Percentiles rank a stretch among this genome's conserved stretches.
phyloP scores from a whole-genome alignment of 306 rosid genomes.

The Castanospermum australe region DNA sequence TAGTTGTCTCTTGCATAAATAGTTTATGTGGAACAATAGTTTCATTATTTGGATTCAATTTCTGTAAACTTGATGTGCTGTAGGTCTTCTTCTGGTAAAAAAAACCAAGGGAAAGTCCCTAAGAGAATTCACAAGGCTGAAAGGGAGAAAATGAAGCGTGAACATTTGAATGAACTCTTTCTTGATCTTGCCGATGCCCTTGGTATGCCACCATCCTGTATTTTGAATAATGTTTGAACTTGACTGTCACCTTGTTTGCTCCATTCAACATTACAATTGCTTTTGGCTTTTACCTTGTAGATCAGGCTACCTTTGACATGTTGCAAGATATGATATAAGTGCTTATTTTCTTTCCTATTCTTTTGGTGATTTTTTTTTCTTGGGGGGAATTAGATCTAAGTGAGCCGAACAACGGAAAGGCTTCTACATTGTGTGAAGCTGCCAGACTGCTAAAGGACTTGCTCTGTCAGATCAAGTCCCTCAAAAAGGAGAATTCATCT shows the following conservation, averaged over 20 bases:
- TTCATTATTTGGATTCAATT: conserved; percentile 16
- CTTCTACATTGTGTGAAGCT: conserved; percentile 62
- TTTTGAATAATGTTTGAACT: conserved; percentile 7
- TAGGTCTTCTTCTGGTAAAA: conserved; percentile 58
- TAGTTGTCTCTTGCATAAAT: not conserved
- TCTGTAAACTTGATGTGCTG: conserved; percentile 34
- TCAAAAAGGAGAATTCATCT: conserved; percentile 60
- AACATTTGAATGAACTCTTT: conserved; percentile 80
- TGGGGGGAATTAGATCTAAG: conserved; percentile 45
- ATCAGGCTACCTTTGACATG: not conserved
- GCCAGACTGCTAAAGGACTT: conserved; percentile 66
- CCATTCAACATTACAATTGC: not conserved
- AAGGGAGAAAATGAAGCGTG: conserved; percentile 95
- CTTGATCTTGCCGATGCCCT: conserved; percentile 74
- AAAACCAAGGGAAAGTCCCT: conserved; percentile 59
- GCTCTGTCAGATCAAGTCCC: conserved; percentile 60
- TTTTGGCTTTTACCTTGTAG: not conserved
- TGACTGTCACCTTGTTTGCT: not conserved
- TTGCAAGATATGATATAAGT: not conserved
- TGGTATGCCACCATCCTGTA: conserved; percentile 46
- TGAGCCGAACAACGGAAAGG: conserved; percentile 76
- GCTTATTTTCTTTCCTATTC: not conserved
- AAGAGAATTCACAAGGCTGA: conserved; percentile 86
- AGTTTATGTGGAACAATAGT: conserved; percentile 14
- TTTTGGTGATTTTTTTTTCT: too few relatives aligned